These are phyloP conservation scores for Puccinia triticina DNA, from an alignment of 1,284 basidiomycete species.

Conservation along the genomic window DNA sequence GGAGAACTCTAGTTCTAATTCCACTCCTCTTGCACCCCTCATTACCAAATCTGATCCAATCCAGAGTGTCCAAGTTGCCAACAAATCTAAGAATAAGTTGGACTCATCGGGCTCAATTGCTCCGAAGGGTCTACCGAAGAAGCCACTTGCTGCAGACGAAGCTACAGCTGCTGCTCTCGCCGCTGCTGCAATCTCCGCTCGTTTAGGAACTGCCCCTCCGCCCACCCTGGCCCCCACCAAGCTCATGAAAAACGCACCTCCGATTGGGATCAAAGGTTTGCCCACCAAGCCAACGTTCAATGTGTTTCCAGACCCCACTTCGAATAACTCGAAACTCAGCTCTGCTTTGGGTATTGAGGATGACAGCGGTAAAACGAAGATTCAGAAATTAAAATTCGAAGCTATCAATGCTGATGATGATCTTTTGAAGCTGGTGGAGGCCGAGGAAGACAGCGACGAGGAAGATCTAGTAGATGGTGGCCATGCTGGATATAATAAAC, in stretches of 20 bases:
- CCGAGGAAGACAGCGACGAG: conserved; percentile 54
- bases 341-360: conserved; percentile 48
- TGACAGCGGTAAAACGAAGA: conserved; percentile 44
- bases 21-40: conserved; percentile 2
- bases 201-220: conserved; percentile 37
- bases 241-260: conserved; percentile 40
- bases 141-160: conserved; percentile 50
- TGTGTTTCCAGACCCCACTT: conserved; percentile 34
- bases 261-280: conserved; percentile 50
- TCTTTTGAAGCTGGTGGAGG: conserved; percentile 44
- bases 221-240: conserved; percentile 43
- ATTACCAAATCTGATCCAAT: conserved; percentile 26
- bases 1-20: conserved; percentile 35
- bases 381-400: conserved; percentile 51
- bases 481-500: conserved; percentile 53
- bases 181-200: conserved; percentile 50
- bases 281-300: conserved; percentile 48
- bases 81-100: not conserved
- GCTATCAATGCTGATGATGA: conserved; percentile 52
- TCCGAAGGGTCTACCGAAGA: conserved; percentile 46
- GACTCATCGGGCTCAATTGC: not conserved
- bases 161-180: conserved; percentile 48
- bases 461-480: conserved; percentile 54
- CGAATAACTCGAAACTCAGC: conserved; percentile 39
- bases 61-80: not conserved